Base-by-base conservation (phyloP, 495 filamentous ascomycete genomes). In the Penicillium malachiteum region DNA sequence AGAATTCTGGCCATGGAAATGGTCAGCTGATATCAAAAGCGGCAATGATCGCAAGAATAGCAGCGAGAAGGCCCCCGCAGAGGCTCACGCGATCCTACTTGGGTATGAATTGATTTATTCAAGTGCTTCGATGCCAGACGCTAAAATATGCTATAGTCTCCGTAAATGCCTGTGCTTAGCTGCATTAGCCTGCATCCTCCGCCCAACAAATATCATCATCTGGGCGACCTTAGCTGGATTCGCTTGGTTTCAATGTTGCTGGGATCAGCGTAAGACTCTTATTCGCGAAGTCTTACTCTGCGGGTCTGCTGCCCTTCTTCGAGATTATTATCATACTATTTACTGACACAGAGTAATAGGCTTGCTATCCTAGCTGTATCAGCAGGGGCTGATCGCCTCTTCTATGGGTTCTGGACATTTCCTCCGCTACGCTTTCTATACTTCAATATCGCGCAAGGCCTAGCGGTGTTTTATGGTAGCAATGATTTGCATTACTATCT, bases 401-500 rank as follows among this genome's bases (percentile, higher is more conserved):
- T 91, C 71, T 99, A 95, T 58, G 85, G 86, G 30, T 70, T 81
- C 52, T 97, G 91, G 91, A 89, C 90, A 3, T 91, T 99, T 56
- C 94, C 94, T 21, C 91, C 93, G 0, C 78, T 95, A 50, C 84
- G 85, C 45, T 99, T 92, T 76, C 78, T 97, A 18, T 84, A 95
- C 68, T 96, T 96, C 81, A 99, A 99, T 72, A 75, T 99, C 38
- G 82, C 85, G 9, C 86, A 96, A 65, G 87, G 85, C 8, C 78
- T 99, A 12, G 88, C 94, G 32, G 80, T 89, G 13, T 97, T 96
- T 70, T 99, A 99, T 66, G 94, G 94, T n/a, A 78, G 73, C 32
- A 97, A 96, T 73, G 81, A 88, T 46, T 88, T 86, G 82, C 90
- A 96, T 63, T 99, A 97, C 72, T 99, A 96, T 70, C 70, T 92